These are phyloP conservation scores for Metarhizium sp. DNA, from an alignment of 2,329 filamentous ascomycete species.

Conservation along the genomic window DNA sequence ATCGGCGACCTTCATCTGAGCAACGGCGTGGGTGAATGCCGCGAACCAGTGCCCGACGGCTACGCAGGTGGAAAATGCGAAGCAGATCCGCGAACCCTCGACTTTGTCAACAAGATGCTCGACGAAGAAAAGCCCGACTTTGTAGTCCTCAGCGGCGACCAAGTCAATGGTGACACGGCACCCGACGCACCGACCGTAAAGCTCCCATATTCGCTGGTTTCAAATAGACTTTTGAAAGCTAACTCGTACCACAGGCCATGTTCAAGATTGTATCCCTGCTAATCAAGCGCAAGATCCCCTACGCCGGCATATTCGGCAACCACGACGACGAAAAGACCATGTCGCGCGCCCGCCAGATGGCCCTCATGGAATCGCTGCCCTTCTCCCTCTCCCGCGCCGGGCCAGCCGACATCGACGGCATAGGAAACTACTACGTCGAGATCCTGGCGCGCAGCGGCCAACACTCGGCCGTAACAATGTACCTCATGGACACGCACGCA, in stretches of 20 bases:
- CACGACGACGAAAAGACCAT: constrained; percentile 90
- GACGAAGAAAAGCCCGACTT: constrained; percentile 92
- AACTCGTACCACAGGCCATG: constrained; percentile 49
- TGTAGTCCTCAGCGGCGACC: constrained; percentile 85
- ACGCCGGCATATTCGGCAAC: constrained; percentile 91
- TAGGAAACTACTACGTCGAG: constrained; percentile 93
- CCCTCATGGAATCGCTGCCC: constrained; percentile 74
- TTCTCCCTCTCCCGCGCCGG: constrained; percentile 83
- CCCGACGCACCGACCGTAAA: constrained; percentile 77
- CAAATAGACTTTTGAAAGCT: too few species aligned
- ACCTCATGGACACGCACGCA: constrained; percentile 85
- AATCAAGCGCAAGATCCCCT: constrained; percentile 80
- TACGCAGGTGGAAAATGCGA: constrained; percentile 72
- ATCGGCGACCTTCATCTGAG: constrained; percentile 89
- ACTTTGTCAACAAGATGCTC: constrained; percentile 74
- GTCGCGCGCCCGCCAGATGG: constrained; percentile 71
- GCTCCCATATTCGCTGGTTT: neutral
- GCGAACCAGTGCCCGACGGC: constrained; percentile 71
- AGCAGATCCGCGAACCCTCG: constrained; percentile 82
- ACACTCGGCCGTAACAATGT: constrained; percentile 89
- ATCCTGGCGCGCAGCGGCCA: constrained; percentile 70
- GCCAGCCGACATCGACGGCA: constrained; percentile 73
- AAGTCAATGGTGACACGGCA: constrained; percentile 88
- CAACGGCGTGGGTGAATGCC: constrained; percentile 76
- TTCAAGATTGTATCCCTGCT: constrained; percentile 87